Base-by-base conservation (phyloP, 176 grass and related monocot genomes). In the Pharus latifolius region DNA sequence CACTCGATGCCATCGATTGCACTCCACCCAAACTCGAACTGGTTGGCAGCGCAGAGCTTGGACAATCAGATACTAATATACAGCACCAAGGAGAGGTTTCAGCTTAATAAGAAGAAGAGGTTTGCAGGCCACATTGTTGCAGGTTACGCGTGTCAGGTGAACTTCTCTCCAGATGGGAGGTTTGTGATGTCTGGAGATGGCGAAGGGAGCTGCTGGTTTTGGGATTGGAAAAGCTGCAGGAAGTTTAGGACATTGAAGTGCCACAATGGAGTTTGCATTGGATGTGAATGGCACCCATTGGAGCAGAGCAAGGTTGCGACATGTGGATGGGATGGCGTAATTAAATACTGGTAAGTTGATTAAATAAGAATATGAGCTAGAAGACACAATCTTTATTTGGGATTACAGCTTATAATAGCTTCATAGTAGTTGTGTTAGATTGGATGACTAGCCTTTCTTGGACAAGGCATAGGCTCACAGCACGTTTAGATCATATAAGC, bases 51-150 rank as follows among this genome's bases (percentile, higher is more conserved):
- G 0, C 95, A 99, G 79, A 99, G 95, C 72, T 84, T 99, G 65
- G 95, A 99, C 69, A 99, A 99, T 83, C 95, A 99, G 69, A 99
- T 99, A 83, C 80, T 99, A 75, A 99, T 99, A 83, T 99, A 99
- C 80, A 81, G 95, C 60, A 94, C 95, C 12, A 99, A 93, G 74
- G 95, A 99, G 56, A 94, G 95, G 72, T 99, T 99, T 75, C 89
- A 94, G 79, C 84, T 99, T 57, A 99, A 99, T 70, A 99, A 99
- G 55, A 99, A 99, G 82, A 99, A 99, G 79, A 85, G 95, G 63
- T 99, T 99, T 84, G 88, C 90, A 1, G 95, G 95, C 11, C 95
- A 99, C 70, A 91, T 99, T 83, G 82, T 86, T 32, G 95, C 95
- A 60, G 95, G 95, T 49, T 99, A 99, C 65, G 95, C 95, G 61